Evolutionary conservation across 257 asterid species (phyloP), one percentile per base, ranked within the genome.

Genomic region (Jaltomata sinuosa): DNA sequence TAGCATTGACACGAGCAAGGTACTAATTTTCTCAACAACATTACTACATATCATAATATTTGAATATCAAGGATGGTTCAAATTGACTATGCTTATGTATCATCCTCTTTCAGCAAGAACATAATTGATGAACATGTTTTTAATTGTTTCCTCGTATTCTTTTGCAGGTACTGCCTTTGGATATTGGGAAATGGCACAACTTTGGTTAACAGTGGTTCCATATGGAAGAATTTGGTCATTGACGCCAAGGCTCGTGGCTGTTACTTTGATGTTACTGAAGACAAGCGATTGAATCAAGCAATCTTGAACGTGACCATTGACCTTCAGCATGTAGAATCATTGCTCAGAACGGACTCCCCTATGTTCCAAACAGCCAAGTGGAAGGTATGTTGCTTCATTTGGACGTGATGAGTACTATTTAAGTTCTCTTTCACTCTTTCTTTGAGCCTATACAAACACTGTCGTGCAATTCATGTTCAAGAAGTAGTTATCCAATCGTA

Each of bases 1-100:
- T 92, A 52, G 94, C 97, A 42, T 83, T 93, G 29, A 94, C 97
- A 45, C 89, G 97, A 36, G 97, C 97, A 21, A 92, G 94, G 97
- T 94, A 90, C 3, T 52, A 16, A 31, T 27, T 49, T 71, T 74
- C 11, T 88, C 87, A 16, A 89, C 45, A 64, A 89, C 84, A 89
- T 83, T 6, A 76, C 84, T 74, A 88, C 82, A 81, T 59, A 86
- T 25, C 81, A 84, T 84, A 88, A 86, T 80, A 12, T 12, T 67
- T 8, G 25, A n/a, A 8, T 55, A 8, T 55, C 11, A 55, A n/a
- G 6, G 32, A 68, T 69, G 9, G 6, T 34, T 68, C 18, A 1
- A 38, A 21, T 69, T 69, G n/a, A n/a, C n/a, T n/a, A n/a, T n/a
- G n/a, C n/a, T n/a, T n/a, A n/a, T n/a, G n/a, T n/a, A n/a, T n/a